Evolutionary conservation across 139 green algal species (phyloP).

Genomic region (Chlorella sp.): DNA sequence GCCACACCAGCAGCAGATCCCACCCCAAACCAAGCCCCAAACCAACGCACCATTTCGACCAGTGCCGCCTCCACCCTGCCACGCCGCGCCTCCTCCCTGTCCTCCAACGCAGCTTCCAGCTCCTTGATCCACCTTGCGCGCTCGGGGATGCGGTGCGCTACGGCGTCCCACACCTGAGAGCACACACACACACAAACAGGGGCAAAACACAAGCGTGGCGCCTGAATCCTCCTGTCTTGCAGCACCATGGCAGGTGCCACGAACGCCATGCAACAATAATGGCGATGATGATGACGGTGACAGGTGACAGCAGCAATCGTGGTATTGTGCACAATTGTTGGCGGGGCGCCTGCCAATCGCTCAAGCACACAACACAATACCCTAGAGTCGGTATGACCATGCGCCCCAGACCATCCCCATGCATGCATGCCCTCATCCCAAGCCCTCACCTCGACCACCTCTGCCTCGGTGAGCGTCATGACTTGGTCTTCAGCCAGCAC

Average conservation of each 20-base stretch:
- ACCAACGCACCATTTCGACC: constrained; percentile 9
- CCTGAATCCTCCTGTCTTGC: too few relatives aligned
- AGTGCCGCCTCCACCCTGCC: constrained; percentile 20
- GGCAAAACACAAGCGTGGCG: too few relatives aligned
- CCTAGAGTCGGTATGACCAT: too few relatives aligned
- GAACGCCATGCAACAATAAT: too few relatives aligned
- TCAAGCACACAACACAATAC: too few relatives aligned
- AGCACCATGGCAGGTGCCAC: too few relatives aligned
- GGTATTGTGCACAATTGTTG: too few relatives aligned
- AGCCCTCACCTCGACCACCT: constrained; percentile 12
- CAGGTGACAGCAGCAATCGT: too few relatives aligned
- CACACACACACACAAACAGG: too few relatives aligned
- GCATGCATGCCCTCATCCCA: not conserved
- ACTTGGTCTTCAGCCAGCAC: too few relatives aligned
- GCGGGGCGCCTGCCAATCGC: too few relatives aligned
- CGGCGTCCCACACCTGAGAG: constrained; percentile 32
- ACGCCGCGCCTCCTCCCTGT: constrained; percentile 29
- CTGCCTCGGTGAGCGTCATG: constrained; percentile 22
- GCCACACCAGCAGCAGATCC: not conserved
- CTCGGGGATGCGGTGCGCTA: constrained; percentile 21
- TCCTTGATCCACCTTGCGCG: constrained; percentile 20
- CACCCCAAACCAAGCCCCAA: not conserved
- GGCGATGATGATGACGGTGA: too few relatives aligned
- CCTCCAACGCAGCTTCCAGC: constrained; percentile 21
- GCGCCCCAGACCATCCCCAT: not conserved